Evolutionary conservation across 495 filamentous ascomycete genomes (phyloP), one percentile per base, ranked within the genome.

Genomic region (Hypomontagnella monticulosa): DNA sequence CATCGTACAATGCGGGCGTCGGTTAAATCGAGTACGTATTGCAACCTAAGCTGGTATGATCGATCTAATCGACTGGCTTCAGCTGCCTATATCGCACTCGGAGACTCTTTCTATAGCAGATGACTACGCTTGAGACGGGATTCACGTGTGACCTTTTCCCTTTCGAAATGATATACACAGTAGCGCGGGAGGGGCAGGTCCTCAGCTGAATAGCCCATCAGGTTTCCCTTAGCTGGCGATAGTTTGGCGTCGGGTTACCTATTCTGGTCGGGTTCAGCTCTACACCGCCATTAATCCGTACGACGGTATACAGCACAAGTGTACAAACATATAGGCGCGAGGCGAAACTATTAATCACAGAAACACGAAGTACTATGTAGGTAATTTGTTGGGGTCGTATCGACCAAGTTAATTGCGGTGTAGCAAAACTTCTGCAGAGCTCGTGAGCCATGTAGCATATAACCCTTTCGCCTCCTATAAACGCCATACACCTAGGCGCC

Each of bases 261-360:
- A n/a, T 62, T 62, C 51, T 15, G 53, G 64, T 12, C 40, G 6
- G 44, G 44, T 66, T 67, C 64, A 67, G 64, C 64, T 67, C 52
- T 49, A 53, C 34, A 46, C 38, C 30, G 18, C 5, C 36, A 46
- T 14, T 51, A 40, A 46, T 50, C 49, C 50, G 61, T 57, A 16
- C 46, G 9, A 51, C 32, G 23, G 32, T 50, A 51, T 27, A 27
- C 23, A 27, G 6, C 6, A 27, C 23, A 27, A 27, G 23, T 27
- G 23, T 27, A 49, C 51, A 58, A 42, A 19, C 4, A 27, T 9
- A 27, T 12, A 18, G 41, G 42, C 6, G 40, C 7, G n/a, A 34
- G 43, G 19, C 18, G 1, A 32, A 14, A 32, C 14, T 12, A 19
- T 10, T 7, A 47, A 40, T 48, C 16, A 48, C n/a, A 41, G 43